Base-by-base conservation (phyloP, 2,329 filamentous ascomycete species). In the Claviceps arundinis region DNA sequence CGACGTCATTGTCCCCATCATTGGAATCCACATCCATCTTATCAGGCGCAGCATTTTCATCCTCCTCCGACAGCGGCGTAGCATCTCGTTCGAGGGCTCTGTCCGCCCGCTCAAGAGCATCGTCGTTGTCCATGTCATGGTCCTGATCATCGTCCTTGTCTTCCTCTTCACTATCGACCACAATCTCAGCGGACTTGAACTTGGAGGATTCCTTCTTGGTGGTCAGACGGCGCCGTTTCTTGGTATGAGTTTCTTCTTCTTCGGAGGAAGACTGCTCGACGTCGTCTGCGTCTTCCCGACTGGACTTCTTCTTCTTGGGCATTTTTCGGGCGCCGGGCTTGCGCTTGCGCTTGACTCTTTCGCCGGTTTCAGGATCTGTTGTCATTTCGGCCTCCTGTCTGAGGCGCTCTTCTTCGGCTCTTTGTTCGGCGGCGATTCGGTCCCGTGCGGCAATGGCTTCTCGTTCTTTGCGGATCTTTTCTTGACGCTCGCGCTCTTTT, bases 401-500 rank as follows among this genome's bases (percentile, higher is more conserved):
- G 38, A 53, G 53, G 8, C 63, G 62, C 52, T 67, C 64, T 52
- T 68, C 65, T 47, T 68, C 61, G 2, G 62, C 65, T 51, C 65
- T 84, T 74, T 81, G 75, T 59, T 85, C 82, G 24, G 88, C 87
- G 47, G 88, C 73, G 57, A 80, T 76, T 50, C 87, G 78, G 62
- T 95, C 85, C 45, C 82, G 78, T 54, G 89, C 87, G 17, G 83
- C 76, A 63, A 97, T 90, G 60, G 79, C 81, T 59, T 87, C 82
- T 54, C 91, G 83, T 65, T 97, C 90, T 63, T 88, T 87, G n/a
- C 82, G 80, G 57, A 97, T 84, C 70, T 88, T 87, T 55, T 85
- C 81, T 60, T 88, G 84, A 52, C 83, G 77, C 64, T 91, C 87
- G 37, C 78, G 77, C 58, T 89, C 85, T 51, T 76, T 76, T 52